Percentiles rank a stretch among this genome's conserved stretches.
These are phyloP conservation scores for Pseudogymnoascus sp. DNA, from an alignment of 2,329 filamentous ascomycete genomes.

Conservation along the genomic window DNA sequence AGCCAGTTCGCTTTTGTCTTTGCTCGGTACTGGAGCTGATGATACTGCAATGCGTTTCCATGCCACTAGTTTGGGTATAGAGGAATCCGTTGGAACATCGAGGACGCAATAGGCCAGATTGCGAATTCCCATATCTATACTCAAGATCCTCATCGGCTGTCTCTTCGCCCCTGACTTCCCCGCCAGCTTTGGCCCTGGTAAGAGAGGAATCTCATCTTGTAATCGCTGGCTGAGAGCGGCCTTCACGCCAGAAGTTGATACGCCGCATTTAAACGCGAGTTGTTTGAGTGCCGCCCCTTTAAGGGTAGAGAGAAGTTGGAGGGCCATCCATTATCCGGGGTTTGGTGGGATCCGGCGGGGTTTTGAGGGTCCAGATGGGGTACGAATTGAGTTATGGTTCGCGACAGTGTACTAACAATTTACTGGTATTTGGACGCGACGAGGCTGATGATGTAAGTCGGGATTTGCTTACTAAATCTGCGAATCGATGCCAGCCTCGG, in stretches of 20 bases:
- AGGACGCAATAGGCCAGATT: conserved; percentile 70
- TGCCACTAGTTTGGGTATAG: conserved; percentile 22
- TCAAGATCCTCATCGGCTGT: conserved; percentile 47
- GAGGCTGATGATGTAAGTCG: conserved; percentile 1
- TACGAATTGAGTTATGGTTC: background rate
- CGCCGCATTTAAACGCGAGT: conserved; percentile 52
- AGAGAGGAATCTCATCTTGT: conserved; percentile 27
- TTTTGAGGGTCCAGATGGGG: background rate
- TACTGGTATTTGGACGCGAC: background rate
- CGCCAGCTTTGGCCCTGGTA: background rate
- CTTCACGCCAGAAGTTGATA: conserved; percentile 52
- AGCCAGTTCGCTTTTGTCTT: conserved; percentile 14
- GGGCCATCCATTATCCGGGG: conserved; percentile 24
- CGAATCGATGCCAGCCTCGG: background rate
- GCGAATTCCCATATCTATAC: conserved; percentile 76
- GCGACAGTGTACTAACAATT: background rate
- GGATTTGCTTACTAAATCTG: conserved; percentile 1
- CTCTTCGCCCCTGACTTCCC: background rate
- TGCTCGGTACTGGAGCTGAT: conserved; percentile 25
- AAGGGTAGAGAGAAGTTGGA: conserved; percentile 28
- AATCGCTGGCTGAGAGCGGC: conserved; percentile 43
- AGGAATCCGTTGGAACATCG: conserved; percentile 16
- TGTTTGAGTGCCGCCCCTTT: conserved; percentile 47
- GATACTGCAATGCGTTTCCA: conserved; percentile 33
- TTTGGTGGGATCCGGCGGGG: background rate